These are phyloP conservation scores for Rhododendron molle DNA, from an alignment of 148 eudicot species.

Conservation along the genomic window DNA sequence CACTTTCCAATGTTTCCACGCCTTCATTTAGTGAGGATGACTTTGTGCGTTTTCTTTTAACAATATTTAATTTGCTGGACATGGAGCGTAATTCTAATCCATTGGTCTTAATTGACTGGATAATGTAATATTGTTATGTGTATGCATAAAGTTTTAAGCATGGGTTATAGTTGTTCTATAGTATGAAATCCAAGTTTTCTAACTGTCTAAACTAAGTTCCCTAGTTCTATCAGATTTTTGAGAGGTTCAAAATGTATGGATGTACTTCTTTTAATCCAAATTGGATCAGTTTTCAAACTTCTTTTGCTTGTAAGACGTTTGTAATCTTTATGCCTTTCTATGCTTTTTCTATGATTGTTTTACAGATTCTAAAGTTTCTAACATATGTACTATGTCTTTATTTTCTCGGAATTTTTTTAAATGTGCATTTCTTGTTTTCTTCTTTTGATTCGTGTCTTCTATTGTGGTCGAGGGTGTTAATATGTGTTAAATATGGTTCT, in stretches of 20 bases:
- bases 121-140: background rate
- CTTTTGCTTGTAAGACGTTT: background rate
- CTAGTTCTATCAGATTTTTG: background rate
- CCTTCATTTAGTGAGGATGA: background rate
- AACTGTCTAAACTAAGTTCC: background rate
- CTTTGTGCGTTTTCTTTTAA: background rate
- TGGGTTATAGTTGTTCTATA: background rate
- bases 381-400: background rate
- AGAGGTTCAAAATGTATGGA: background rate
- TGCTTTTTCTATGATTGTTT: background rate
- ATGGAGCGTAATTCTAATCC: background rate
- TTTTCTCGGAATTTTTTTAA: background rate
- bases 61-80: background rate
- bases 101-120: background rate
- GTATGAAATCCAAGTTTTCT: background rate
- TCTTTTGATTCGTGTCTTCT: background rate
- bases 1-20: background rate
- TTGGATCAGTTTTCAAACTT: background rate
- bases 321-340: background rate
- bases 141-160: background rate
- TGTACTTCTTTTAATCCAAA: background rate
- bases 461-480: background rate
- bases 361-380: background rate
- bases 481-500: background rate
- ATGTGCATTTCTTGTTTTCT: background rate